phyloP scores from a whole-genome alignment of 495 filamentous ascomycete genomes.

The Daldinia vernicosa region DNA sequence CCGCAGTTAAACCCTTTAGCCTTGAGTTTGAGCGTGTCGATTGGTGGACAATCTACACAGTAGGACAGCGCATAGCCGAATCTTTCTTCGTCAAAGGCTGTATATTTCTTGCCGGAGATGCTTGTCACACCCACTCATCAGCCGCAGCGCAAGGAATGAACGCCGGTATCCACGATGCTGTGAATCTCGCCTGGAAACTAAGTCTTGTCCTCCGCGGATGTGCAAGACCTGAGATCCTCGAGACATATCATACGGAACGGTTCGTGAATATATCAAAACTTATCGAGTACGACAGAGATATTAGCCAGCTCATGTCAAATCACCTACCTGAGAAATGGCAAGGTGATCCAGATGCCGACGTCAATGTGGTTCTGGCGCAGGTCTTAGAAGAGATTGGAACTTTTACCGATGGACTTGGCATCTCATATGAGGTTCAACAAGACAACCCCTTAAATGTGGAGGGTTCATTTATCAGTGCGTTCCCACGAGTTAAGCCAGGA shows the following conservation, averaged over 20 bases:
- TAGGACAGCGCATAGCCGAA: slow-evolving; percentile 62
- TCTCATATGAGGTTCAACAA: slow-evolving; percentile 47
- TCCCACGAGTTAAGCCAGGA: slow-evolving; percentile 38
- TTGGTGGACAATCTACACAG: slow-evolving; percentile 65
- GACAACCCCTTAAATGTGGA: slow-evolving; percentile 46
- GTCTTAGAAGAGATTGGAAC: slow-evolving; percentile 53
- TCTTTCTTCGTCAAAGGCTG: slow-evolving; percentile 52
- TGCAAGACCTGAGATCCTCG: slow-evolving; percentile 38
- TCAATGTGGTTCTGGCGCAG: slow-evolving; percentile 53
- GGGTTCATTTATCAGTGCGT: slow-evolving; percentile 31
- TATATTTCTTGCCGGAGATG: slow-evolving; percentile 66
- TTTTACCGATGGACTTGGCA: slow-evolving; percentile 57
- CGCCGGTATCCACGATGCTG: slow-evolving; percentile 65
- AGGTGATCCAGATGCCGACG: slow-evolving; percentile 53
- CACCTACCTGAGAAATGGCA: slow-evolving; percentile 52
- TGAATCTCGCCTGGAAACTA: slow-evolving; percentile 69
- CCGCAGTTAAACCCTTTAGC: slow-evolving; percentile 52
- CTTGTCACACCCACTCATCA: slow-evolving; percentile 67
- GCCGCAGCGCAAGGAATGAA: slow-evolving; percentile 70
- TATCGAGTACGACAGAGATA: slow-evolving; percentile 47
- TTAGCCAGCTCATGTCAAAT: slow-evolving; percentile 51
- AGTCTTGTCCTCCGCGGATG: slow-evolving; percentile 45
- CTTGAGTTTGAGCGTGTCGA: slow-evolving; percentile 52
- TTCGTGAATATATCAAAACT: slow-evolving; percentile 48
- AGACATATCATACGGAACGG: slow-evolving; percentile 54